Percentiles rank a stretch among this genome's conserved stretches.
Evolutionary conservation across 2,329 filamentous ascomycete species (phyloP).

Genomic region (Berkeleyomyces rouxiae): DNA sequence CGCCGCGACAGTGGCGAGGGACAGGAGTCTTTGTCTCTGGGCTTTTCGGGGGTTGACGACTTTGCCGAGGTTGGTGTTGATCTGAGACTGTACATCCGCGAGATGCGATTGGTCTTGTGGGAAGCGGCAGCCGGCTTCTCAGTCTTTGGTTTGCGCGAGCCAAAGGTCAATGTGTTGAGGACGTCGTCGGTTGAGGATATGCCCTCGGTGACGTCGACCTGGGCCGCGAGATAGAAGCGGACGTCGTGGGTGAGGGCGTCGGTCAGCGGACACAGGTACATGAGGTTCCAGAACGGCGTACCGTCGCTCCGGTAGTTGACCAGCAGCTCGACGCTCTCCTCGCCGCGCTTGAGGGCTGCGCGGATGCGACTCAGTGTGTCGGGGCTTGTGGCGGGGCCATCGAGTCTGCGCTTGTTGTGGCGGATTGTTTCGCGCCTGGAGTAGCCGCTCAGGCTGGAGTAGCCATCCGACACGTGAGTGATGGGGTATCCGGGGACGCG

Average conservation of each 20-base stretch:
- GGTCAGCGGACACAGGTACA: slow-evolving; percentile 36
- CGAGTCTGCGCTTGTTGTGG: slow-evolving; percentile 33
- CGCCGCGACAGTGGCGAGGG: not conserved
- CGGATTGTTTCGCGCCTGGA: slow-evolving; percentile 29
- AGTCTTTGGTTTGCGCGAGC: not conserved
- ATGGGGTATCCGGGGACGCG: slow-evolving; percentile 33
- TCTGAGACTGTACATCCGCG: not conserved
- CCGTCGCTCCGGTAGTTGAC: slow-evolving; percentile 35
- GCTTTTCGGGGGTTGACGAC: not conserved
- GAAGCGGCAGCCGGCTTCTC: not conserved
- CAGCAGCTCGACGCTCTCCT: slow-evolving; percentile 33
- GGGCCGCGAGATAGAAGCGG: slow-evolving; percentile 37
- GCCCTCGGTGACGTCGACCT: slow-evolving; percentile 40
- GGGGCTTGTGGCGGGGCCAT: slow-evolving; percentile 30
- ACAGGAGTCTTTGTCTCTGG: not conserved
- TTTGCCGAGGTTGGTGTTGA: not conserved
- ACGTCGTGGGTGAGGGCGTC: slow-evolving; percentile 29
- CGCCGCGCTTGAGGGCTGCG: slow-evolving; percentile 24
- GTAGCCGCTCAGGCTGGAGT: slow-evolving; percentile 35
- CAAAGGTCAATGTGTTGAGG: slow-evolving; percentile 30
- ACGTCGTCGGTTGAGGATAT: slow-evolving; percentile 35
- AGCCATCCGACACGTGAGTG: slow-evolving; percentile 32
- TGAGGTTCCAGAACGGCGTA: slow-evolving; percentile 38
- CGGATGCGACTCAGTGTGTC: slow-evolving; percentile 26
- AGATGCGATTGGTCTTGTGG: not conserved